phyloP scores from a whole-genome alignment of 2,329 filamentous ascomycete genomes.

The Neurospora crassa region DNA sequence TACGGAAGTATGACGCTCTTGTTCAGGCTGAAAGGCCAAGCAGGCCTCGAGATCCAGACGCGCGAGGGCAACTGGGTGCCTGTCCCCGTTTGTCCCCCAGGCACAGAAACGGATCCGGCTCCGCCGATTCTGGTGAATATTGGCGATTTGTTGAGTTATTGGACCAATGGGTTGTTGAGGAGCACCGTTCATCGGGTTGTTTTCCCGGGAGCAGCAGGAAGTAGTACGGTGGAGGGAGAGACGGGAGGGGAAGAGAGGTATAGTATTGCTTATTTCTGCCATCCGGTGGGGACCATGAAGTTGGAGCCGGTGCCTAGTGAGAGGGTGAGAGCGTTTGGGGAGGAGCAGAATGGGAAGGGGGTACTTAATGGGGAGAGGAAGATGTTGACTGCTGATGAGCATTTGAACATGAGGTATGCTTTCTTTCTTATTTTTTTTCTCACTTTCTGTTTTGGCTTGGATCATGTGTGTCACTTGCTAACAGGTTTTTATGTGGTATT shows the following conservation, averaged over 20 bases:
- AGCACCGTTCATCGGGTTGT: constrained; percentile 85
- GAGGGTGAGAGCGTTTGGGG: constrained; percentile 36
- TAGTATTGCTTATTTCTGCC: constrained; percentile 60
- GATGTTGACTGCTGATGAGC: constrained; percentile 54
- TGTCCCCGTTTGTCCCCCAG: constrained; percentile 56
- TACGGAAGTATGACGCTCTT: constrained; percentile 67
- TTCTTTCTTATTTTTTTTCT: neutral
- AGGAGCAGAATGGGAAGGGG: constrained; percentile 19
- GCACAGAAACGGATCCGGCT: constrained; percentile 45
- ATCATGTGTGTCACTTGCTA: neutral
- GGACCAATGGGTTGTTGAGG: constrained; percentile 81
- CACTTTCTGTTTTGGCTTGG: neutral
- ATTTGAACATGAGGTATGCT: constrained; percentile 44
- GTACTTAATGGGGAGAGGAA: constrained; percentile 43
- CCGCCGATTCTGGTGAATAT: constrained; percentile 79
- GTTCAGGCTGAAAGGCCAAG: constrained; percentile 77
- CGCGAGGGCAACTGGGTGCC: constrained; percentile 47
- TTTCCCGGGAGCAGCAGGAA: constrained; percentile 40
- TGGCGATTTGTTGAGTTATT: constrained; percentile 64
- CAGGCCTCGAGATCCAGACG: constrained; percentile 74
- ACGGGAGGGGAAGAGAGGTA: constrained; percentile 30
- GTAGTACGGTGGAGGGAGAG: too few relatives aligned
- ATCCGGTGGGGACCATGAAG: constrained; percentile 44
- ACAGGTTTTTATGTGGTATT: neutral
- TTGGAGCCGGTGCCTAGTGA: constrained; percentile 52